Percentiles rank a stretch among this genome's conserved stretches.
phyloP scores from a whole-genome alignment of 2,329 filamentous ascomycete species.

The Aspergillus arachidicola region DNA sequence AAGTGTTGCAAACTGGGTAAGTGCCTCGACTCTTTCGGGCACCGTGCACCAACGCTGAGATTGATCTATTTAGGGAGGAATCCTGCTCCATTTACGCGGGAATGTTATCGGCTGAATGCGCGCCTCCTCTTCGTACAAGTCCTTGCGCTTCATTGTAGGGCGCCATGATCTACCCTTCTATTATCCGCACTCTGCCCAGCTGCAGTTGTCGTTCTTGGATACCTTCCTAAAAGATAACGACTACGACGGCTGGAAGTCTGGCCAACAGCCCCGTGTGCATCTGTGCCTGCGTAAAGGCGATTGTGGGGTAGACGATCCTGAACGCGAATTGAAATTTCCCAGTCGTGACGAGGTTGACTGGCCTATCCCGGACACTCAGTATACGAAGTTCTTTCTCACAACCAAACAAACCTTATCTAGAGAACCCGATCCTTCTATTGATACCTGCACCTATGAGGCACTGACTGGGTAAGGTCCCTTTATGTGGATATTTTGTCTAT shows the following conservation, averaged over 20 bases:
- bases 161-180: conserved; percentile 72
- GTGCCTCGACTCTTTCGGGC: background rate
- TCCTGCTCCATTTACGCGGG: conserved; percentile 66
- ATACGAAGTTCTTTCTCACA: conserved; percentile 59
- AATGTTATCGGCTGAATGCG: conserved; percentile 66
- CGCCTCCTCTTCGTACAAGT: conserved; percentile 67
- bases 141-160: conserved; percentile 67
- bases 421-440: background rate
- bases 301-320: conserved; percentile 64
- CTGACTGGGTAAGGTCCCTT: background rate
- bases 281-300: conserved; percentile 65
- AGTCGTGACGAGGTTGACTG: conserved; percentile 62
- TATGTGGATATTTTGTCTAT: too few species aligned
- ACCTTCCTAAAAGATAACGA: conserved; percentile 70
- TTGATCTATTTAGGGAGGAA: conserved; percentile 53
- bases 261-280: conserved; percentile 60
- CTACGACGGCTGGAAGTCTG: conserved; percentile 38
- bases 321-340: conserved; percentile 57
- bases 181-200: conserved; percentile 65
- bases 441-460: background rate
- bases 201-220: conserved; percentile 67
- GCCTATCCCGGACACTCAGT: conserved; percentile 66
- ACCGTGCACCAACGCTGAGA: background rate
- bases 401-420: too few species aligned
- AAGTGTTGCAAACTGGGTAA: conserved; percentile 64